Base-by-base conservation (phyloP, 2,329 filamentous ascomycete genomes). In the Trichoderma pleuroti region DNA sequence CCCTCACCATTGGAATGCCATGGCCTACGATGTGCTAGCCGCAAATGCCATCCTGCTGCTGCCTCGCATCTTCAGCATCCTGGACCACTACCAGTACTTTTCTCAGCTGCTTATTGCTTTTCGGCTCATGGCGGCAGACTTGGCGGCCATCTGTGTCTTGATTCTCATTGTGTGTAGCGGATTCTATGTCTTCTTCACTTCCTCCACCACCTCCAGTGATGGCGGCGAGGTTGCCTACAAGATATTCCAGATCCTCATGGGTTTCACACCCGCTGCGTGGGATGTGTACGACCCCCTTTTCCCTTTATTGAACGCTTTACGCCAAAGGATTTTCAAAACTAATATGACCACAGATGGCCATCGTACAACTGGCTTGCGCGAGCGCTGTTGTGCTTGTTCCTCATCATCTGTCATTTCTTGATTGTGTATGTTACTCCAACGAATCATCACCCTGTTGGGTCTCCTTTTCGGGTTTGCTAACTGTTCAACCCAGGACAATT, bases 51-150 rank as follows among this genome's bases (percentile, higher is more conserved):
- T 98, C 21, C 84, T 98, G 52, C 86, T 98, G 1, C 91, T 98
- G 74, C 95, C 95, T 39, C 91, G 95, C 59, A 90, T 98, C 18
- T 98, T 98, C 82, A 97, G 93, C 71, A 90, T 97, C 18, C 86
- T 98, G 72, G 95, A 98, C 77, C 94, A 98, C 80, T 97, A 97
- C 79, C 92, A 93, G 74, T 98, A 98, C 81, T 98, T 98, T 79
- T 97, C 94, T 1, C 95, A 97, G 81, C 86, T 98, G 24, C 87
- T 98, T 65, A 97, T 98, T 74, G 94, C 94, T 4, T 97, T 98
- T 77, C 90, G 94, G 24, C 89, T 98, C 78, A 98, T 98, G 94
- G 93, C 93, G 1, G 88, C 94, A 63, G 95, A 98, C 78, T 83
- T 98, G 28, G 88, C 93, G 5, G 94, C 95, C 2, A 90, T 98